Evolutionary conservation across 1,284 basidiomycete species (phyloP).

Genomic region (Entoloma clypeatum): DNA sequence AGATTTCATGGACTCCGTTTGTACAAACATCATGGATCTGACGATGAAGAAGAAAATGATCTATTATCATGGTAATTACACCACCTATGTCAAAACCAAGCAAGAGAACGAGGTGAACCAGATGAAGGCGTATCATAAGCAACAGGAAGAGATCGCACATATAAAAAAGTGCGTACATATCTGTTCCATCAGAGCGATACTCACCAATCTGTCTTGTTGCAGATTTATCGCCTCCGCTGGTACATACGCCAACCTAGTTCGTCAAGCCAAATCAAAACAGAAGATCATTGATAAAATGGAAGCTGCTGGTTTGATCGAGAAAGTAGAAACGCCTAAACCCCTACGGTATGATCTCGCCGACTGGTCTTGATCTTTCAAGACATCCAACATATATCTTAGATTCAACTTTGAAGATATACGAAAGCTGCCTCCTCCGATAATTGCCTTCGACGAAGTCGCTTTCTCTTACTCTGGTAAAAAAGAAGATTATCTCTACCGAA

Average conservation of each 20-base stretch:
- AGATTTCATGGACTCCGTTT: constrained; percentile 97
- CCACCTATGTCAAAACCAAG: constrained; percentile 95
- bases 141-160: constrained; percentile 97
- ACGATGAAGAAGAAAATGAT: constrained; percentile 84
- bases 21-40: constrained; percentile 98
- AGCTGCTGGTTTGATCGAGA: constrained; percentile 96
- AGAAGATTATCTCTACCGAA: constrained; percentile 85
- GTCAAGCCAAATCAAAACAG: constrained; percentile 99
- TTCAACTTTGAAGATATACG: constrained; percentile 97
- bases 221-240: constrained; percentile 97
- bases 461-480: constrained; percentile 93
- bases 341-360: constrained; percentile 43
- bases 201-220: constrained; percentile 4
- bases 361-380: constrained; percentile 18
- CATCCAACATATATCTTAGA: constrained; percentile 18
- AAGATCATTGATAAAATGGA: constrained; percentile 99
- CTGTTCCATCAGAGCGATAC: constrained; percentile 1
- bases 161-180: constrained; percentile 78
- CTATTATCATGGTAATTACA: constrained; percentile 97
- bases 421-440: constrained; percentile 94
- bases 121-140: constrained; percentile 98
- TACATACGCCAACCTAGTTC: constrained; percentile 98
- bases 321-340: constrained; percentile 70
- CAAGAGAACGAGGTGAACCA: constrained; percentile 98
- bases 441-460: constrained; percentile 93